Conservation (phyloP, 768 basidiomycete species). For the Mrakia blollopis region DNA sequence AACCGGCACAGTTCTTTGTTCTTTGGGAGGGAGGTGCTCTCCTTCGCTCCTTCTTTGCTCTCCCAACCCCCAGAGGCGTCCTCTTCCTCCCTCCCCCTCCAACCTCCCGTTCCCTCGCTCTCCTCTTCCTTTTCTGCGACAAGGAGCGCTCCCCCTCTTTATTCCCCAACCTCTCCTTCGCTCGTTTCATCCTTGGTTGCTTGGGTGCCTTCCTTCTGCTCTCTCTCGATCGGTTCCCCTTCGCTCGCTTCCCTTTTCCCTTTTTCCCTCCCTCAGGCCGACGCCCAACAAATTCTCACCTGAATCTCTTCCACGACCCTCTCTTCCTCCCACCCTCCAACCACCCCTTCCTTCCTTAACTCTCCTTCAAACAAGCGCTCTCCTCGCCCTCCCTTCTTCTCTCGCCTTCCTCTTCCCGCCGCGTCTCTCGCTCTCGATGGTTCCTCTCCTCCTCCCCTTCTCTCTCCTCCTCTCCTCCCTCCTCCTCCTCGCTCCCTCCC, state of each 20-base stretch:
- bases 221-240: background rate
- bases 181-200: background rate
- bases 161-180: background rate
- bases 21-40: background rate
- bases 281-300: background rate
- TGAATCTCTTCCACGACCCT: too few relatives aligned
- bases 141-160: background rate
- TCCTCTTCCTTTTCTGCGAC: background rate
- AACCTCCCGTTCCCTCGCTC: background rate
- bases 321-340: background rate
- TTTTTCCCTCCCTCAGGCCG: background rate
- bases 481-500: conserved; percentile 1
- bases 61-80: background rate
- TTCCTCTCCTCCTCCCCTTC: conserved; percentile 2
- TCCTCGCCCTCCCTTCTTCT: background rate
- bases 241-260: background rate
- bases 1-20: background rate
- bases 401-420: background rate
- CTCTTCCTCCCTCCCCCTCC: background rate
- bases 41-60: background rate
- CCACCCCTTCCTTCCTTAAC: background rate
- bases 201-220: background rate
- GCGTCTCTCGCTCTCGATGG: conserved; percentile 6
- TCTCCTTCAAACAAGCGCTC: background rate
- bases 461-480: background rate